phyloP scores from a whole-genome alignment of 306 rosid genomes.

The Dalbergia oliveri region DNA sequence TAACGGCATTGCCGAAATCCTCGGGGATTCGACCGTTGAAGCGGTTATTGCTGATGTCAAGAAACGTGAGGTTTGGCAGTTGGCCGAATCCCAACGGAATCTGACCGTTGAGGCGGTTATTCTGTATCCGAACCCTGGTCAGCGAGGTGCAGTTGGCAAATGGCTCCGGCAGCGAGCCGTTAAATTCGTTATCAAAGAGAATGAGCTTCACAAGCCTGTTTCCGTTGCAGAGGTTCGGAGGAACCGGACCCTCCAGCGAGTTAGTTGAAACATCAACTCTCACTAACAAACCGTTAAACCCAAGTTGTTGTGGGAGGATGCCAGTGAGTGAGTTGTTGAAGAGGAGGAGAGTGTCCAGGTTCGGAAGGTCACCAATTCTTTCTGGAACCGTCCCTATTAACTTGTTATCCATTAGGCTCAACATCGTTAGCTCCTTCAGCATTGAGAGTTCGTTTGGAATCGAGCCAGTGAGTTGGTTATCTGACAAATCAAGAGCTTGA shows the following conservation, averaged over 20 bases:
- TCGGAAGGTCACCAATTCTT: constrained; percentile 71
- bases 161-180: constrained; percentile 54
- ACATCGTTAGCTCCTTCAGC: constrained; percentile 51
- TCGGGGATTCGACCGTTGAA: constrained; percentile 72
- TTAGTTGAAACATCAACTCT: constrained; percentile 80
- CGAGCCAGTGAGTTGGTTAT: constrained; percentile 73
- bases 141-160: constrained; percentile 68
- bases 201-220: constrained; percentile 67
- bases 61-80: constrained; percentile 67
- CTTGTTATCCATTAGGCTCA: constrained; percentile 71
- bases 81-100: constrained; percentile 70
- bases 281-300: constrained; percentile 60
- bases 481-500: constrained; percentile 73
- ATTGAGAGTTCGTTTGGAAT: constrained; percentile 62
- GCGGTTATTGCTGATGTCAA: constrained; percentile 80
- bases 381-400: constrained; percentile 77
- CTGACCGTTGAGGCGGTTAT: constrained; percentile 73
- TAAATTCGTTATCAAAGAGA: constrained; percentile 68
- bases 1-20: constrained; percentile 69
- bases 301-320: constrained; percentile 71
- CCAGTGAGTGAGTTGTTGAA: constrained; percentile 88
- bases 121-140: constrained; percentile 70
- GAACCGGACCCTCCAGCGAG: constrained; percentile 81
- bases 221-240: constrained; percentile 66
- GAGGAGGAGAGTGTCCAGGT: constrained; percentile 60